Evolutionary conservation across 192 early-diverging fungal species (phyloP).

Genomic region (Coemansia sp.): DNA sequence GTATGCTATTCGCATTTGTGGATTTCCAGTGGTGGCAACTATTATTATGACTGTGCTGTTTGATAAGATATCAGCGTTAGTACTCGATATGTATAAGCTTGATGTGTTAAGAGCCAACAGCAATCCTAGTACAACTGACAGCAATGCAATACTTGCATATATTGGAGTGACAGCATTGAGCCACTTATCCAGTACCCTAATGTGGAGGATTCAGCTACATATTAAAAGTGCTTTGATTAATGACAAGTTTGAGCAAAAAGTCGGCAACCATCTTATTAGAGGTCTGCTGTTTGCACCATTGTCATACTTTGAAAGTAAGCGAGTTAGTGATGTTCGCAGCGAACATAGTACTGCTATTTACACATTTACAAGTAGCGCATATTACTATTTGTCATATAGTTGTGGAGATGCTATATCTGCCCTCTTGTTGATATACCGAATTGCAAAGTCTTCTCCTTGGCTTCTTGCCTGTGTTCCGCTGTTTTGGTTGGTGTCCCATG

Average conservation of each 20-base stretch:
- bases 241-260: background rate
- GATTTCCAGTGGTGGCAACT: background rate
- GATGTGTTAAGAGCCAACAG: background rate
- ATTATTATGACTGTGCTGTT: background rate
- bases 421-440: background rate
- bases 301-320: slow-evolving; percentile 11
- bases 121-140: background rate
- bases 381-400: background rate
- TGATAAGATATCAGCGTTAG: background rate
- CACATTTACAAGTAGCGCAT: background rate
- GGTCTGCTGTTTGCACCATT: slow-evolving; percentile 8
- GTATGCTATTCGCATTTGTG: slow-evolving; percentile 33
- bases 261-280: background rate
- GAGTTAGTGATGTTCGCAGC: background rate
- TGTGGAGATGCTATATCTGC: background rate
- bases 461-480: background rate
- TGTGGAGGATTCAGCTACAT: background rate
- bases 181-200: background rate
- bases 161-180: background rate
- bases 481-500: background rate
- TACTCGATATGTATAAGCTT: background rate
- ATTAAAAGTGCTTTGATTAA: background rate
- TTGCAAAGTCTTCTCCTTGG: background rate
- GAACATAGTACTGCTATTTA: background rate
- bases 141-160: background rate